These are phyloP conservation scores for Suillus discolor DNA, from an alignment of 768 basidiomycete species.

Conservation along the genomic window DNA sequence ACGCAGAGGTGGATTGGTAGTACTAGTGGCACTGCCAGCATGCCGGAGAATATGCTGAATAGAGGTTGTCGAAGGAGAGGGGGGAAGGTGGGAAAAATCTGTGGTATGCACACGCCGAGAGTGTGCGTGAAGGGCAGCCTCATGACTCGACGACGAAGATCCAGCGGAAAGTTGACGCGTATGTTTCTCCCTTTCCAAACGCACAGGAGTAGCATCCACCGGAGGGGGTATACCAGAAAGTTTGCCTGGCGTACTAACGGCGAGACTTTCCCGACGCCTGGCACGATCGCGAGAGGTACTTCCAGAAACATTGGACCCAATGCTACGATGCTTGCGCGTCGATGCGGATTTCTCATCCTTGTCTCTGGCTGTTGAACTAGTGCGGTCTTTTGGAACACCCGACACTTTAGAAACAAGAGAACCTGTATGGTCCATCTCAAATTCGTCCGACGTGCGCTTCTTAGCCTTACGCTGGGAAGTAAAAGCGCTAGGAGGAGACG, in stretches of 20 bases:
- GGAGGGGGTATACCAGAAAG: conserved; percentile 6
- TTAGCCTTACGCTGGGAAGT: conserved; percentile 56
- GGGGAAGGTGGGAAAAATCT: conserved; percentile 89
- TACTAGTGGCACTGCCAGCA: conserved; percentile 43
- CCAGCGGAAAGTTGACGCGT: conserved; percentile 68
- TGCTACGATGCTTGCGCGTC: conserved; percentile 70
- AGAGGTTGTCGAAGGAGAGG: conserved; percentile 88
- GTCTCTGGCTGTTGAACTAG: conserved; percentile 36
- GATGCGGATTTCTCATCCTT: conserved; percentile 54
- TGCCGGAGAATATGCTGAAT: conserved; percentile 82
- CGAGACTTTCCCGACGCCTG: conserved; percentile 53
- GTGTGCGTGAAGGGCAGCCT: conserved; percentile 43
- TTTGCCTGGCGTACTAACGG: conserved; percentile 42
- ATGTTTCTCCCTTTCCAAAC: conserved; percentile 44
- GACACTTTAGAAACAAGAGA: conserved; percentile 55
- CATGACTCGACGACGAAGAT: conserved; percentile 63
- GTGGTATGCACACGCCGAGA: conserved; percentile 66
- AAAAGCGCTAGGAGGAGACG: conserved; percentile 69
- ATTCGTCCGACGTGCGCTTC: conserved; percentile 82
- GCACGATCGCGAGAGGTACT: conserved; percentile 42
- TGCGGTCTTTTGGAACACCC: conserved; percentile 31
- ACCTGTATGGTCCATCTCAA: conserved; percentile 76
- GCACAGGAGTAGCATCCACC: conserved; percentile 26
- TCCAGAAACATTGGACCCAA: conserved; percentile 54
- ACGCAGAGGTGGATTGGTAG: conserved; percentile 37